These are phyloP conservation scores for Rhodotorula paludigena DNA, from an alignment of 768 basidiomycete species.

Conservation along the genomic window DNA sequence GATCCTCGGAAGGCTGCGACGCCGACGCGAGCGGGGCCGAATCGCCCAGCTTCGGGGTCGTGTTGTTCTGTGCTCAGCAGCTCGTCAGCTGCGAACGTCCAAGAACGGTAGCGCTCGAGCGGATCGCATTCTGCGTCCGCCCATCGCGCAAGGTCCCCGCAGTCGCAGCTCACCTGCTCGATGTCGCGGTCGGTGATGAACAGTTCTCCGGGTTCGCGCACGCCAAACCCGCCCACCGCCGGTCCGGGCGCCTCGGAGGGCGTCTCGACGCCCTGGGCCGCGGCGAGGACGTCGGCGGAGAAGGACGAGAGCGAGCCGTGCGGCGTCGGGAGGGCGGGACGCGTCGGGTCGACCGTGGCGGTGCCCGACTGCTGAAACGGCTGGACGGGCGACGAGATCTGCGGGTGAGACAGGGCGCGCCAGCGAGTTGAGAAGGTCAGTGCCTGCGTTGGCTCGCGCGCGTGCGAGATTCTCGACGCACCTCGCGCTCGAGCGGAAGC, in stretches of 20 bases:
- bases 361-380: not conserved
- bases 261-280: slow-evolving; percentile 11
- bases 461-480: not conserved
- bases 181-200: not conserved
- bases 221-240: not conserved
- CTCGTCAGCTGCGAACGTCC: no score
- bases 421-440: not conserved
- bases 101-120: no score
- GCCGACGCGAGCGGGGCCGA: no score
- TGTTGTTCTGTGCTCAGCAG: no score
- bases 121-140: no score
- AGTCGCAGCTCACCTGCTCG: slow-evolving; percentile 6
- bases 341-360: not conserved
- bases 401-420: not conserved
- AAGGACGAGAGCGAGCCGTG: slow-evolving; percentile 8
- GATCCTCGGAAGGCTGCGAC: no score
- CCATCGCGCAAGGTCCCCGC: not conserved
- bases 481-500: slow-evolving; percentile 13
- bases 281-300: slow-evolving; percentile 26
- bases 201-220: not conserved
- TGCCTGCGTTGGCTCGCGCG: no score
- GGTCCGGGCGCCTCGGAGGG: slow-evolving; percentile 10
- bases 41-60: not conserved
- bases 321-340: not conserved
- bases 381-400: not conserved